phyloP scores from a whole-genome alignment of 768 basidiomycete genomes.

The Leccinum obscurum region DNA sequence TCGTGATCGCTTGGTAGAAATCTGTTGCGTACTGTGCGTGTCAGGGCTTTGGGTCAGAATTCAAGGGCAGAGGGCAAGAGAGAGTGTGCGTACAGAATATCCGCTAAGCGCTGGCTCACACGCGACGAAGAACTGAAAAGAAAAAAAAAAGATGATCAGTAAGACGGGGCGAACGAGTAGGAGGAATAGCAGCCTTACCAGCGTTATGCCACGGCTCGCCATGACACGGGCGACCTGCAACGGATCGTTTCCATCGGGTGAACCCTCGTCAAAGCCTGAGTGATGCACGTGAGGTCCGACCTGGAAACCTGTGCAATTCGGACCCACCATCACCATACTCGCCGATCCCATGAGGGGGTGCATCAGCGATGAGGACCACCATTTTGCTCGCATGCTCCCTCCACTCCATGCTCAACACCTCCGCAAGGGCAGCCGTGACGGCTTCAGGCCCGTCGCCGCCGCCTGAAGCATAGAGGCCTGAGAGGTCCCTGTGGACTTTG shows the following conservation, averaged over 20 bases:
- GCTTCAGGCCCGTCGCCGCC: slow-evolving; percentile 97
- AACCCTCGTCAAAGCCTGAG: slow-evolving; percentile 88
- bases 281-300: slow-evolving; percentile 15
- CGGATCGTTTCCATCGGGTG: slow-evolving; percentile 93
- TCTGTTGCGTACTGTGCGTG: slow-evolving; percentile 79
- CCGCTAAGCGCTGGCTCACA: slow-evolving; percentile 96
- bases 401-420: slow-evolving; percentile 91
- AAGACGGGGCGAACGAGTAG: neutral
- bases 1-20: slow-evolving; percentile 90
- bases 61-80: slow-evolving; percentile 18
- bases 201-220: slow-evolving; percentile 87
- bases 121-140: slow-evolving; percentile 90
- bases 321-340: slow-evolving; percentile 91
- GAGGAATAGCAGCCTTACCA: slow-evolving; percentile 51
- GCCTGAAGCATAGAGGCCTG: slow-evolving; percentile 82
- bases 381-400: slow-evolving; percentile 86
- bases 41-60: slow-evolving; percentile 16
- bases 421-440: slow-evolving; percentile 89
- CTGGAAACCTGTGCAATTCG: neutral
- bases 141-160: slow-evolving; percentile 11
- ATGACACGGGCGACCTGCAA: slow-evolving; percentile 82
- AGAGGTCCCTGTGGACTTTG: slow-evolving; percentile 82
- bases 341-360: slow-evolving; percentile 96
- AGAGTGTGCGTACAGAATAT: slow-evolving; percentile 63
- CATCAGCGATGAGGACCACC: slow-evolving; percentile 96